phyloP scores from a whole-genome alignment of 1,284 basidiomycete species.

The Ceratobasidium sp. region DNA sequence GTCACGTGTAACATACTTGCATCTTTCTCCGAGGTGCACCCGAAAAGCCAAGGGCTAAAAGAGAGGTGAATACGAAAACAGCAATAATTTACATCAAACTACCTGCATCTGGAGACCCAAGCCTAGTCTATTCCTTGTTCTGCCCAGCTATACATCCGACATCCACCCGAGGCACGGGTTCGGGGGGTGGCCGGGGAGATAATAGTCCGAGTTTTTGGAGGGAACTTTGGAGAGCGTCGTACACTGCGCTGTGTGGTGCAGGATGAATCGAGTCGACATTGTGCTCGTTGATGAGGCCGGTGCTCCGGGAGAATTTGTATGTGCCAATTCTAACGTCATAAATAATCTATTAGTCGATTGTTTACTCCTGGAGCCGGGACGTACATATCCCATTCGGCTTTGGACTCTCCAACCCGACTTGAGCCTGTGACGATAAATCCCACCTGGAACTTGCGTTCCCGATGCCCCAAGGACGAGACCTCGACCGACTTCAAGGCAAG shows the following conservation, averaged over 20 bases:
- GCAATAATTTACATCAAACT: constrained; percentile 32
- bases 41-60: neutral
- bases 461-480: constrained; percentile 50
- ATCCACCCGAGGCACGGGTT: constrained; percentile 20
- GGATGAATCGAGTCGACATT: constrained; percentile 76
- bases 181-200: constrained; percentile 1
- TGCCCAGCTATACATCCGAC: neutral
- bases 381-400: constrained; percentile 75
- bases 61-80: constrained; percentile 43
- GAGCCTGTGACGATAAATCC: constrained; percentile 66
- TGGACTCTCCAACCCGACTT: constrained; percentile 67
- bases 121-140: constrained; percentile 1
- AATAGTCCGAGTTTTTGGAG: constrained; percentile 42
- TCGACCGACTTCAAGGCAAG: constrained; percentile 63
- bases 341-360: too few relatives aligned
- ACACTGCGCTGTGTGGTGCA: constrained; percentile 74
- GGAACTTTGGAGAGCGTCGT: constrained; percentile 63
- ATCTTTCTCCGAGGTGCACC: constrained; percentile 31
- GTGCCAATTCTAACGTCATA: constrained; percentile 77
- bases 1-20: neutral
- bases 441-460: constrained; percentile 59
- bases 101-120: neutral
- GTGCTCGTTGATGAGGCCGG: constrained; percentile 71
- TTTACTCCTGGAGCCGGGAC: constrained; percentile 52
- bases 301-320: constrained; percentile 74